These are phyloP conservation scores for Pseudopithomyces maydicus DNA, from an alignment of 2,329 filamentous ascomycete species.

Conservation along the genomic window DNA sequence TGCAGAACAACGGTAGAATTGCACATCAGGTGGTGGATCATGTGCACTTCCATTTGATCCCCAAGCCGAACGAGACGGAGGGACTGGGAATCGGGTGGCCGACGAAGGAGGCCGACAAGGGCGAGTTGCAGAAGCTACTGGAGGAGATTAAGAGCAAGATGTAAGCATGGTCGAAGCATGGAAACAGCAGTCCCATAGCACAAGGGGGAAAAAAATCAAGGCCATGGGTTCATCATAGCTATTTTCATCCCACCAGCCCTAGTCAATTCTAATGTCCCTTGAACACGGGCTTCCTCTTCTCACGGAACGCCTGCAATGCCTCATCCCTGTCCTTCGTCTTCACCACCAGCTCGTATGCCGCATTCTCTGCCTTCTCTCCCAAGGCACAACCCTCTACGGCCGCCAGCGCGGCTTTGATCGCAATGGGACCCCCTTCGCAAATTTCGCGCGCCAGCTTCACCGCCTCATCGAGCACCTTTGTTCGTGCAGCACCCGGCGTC, in stretches of 20 bases:
- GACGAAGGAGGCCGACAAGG: conserved; percentile 75
- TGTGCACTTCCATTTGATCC: conserved; percentile 97
- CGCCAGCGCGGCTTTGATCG: conserved; percentile 76
- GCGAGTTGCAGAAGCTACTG: conserved; percentile 75
- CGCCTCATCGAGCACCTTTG: conserved; percentile 74
- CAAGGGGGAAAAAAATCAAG: background rate
- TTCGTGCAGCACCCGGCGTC: conserved; percentile 61
- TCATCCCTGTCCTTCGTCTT: conserved; percentile 85
- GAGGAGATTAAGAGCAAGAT: conserved; percentile 92
- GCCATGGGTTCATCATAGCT: background rate
- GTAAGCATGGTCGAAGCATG: conserved; percentile 47
- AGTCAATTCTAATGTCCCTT: conserved; percentile 51
- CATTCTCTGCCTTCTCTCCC: conserved; percentile 79
- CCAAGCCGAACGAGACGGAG: conserved; percentile 84
- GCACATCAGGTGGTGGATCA: conserved; percentile 94
- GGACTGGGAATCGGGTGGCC: conserved; percentile 85
- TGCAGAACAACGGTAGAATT: conserved; percentile 93
- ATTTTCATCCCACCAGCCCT: background rate
- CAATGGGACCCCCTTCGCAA: conserved; percentile 86
- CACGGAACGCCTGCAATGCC: conserved; percentile 82
- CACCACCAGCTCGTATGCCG: conserved; percentile 83
- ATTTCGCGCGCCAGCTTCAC: conserved; percentile 82
- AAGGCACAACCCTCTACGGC: conserved; percentile 72
- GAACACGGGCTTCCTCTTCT: conserved; percentile 74
- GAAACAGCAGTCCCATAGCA: background rate